Base-by-base conservation (phyloP, 2,329 filamentous ascomycete genomes). In the Calonectria leucothoes region DNA sequence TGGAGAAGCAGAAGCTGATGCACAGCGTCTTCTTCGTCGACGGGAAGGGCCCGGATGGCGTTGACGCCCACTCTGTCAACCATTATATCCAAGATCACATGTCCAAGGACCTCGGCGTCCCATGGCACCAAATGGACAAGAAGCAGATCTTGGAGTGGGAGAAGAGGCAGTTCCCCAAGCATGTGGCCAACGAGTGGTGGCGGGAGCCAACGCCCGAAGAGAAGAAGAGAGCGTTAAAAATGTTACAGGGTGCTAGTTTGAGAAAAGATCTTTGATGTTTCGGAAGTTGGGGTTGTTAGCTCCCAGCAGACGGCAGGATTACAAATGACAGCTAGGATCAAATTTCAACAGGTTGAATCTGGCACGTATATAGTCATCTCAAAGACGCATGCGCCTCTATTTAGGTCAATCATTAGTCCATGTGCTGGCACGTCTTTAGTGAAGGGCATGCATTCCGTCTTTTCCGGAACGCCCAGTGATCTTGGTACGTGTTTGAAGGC, bases 41-140 rank as follows among this genome's bases (percentile, higher is more conserved):
- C 7, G 70, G 70, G 0, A 72, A 77, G 11, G 51, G 48, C 0
- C 76, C 73, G 0, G 59, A 69, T 2, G 51, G 33, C 2, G 45
- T 10, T 20, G 12, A 6, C 5, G 39, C 14, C 2, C 4, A 0
- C 0, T 3, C 5, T 12, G 48, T 69, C 5, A 35, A 17, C 23
- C 6, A 72, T n/a, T 55, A 69, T 20, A 31, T 78, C 7, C 66
- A 74, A 20, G 76, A 78, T 27, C 73, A 79, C 14, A 59, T 79
- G 0, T 78, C 73, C 0, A 79, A 79, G 49, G 72, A 79, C 4
- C 2, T 78, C 0, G 57, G 69, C 2, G n/a, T 76, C 0, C 75
- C 77, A 0, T 78, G 31, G 37, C 76, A 77, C 39, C 71, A 78
- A 25, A 78, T 79, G 2, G 63, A 75, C 4, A 10, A 31, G 1